phyloP scores from a whole-genome alignment of 2,329 filamentous ascomycete species.

The Pseudogymnoascus sp. region DNA sequence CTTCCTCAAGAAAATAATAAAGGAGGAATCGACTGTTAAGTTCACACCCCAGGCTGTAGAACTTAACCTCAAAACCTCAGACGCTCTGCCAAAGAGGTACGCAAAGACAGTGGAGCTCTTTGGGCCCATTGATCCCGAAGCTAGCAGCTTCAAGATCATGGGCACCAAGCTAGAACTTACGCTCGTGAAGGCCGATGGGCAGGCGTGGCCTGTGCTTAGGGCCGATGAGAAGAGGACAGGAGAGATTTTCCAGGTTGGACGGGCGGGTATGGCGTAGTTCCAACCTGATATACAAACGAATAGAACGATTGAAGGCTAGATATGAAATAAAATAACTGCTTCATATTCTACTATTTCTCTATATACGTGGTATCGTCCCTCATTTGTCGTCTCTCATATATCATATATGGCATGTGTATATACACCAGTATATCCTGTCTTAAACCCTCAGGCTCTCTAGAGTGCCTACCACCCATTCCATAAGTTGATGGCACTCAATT shows the following conservation, averaged over 20 bases:
- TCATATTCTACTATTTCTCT: not conserved
- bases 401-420: conserved; percentile 5
- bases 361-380: conserved; percentile 1
- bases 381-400: not conserved
- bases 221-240: conserved; percentile 57
- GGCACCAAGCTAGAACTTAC: conserved; percentile 64
- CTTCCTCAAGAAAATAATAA: conserved; percentile 96
- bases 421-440: conserved; percentile 10
- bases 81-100: conserved; percentile 69
- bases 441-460: conserved; percentile 32
- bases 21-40: conserved; percentile 62
- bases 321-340: not conserved
- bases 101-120: conserved; percentile 66
- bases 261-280: conserved; percentile 47
- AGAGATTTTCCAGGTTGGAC: conserved; percentile 84
- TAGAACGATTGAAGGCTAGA: not conserved
- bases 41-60: conserved; percentile 57
- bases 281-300: not conserved
- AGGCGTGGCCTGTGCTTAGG: conserved; percentile 59
- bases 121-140: conserved; percentile 60
- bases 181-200: conserved; percentile 53
- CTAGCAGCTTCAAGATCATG: conserved; percentile 56
- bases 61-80: conserved; percentile 78
- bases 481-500: conserved; percentile 32
- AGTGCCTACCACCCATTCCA: conserved; percentile 35